Percentiles rank a stretch among this genome's conserved stretches.
These are phyloP conservation scores for Allomyces macrogynus DNA, from an alignment of 192 early-diverging fungal species.

Conservation along the genomic window DNA sequence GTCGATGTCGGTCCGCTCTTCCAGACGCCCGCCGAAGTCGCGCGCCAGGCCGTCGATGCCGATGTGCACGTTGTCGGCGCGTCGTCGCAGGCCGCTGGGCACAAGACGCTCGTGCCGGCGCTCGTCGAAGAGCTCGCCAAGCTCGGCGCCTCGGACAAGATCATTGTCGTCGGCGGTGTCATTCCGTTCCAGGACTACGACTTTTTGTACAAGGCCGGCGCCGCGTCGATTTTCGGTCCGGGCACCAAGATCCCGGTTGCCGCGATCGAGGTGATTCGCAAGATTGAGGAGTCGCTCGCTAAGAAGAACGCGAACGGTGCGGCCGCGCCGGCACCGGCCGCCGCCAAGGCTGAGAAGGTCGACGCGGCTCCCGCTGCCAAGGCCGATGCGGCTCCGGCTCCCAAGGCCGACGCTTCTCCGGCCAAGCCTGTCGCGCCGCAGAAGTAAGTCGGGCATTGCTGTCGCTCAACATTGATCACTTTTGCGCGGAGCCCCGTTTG, in stretches of 20 bases:
- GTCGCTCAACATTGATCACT: too few relatives aligned
- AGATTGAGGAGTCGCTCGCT: slow-evolving; percentile 31
- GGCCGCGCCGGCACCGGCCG: too few relatives aligned
- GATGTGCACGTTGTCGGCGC: slow-evolving; percentile 78
- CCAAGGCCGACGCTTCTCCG: too few relatives aligned
- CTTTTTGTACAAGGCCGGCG: slow-evolving; percentile 58
- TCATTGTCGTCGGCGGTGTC: slow-evolving; percentile 66
- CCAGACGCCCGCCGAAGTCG: slow-evolving; percentile 73
- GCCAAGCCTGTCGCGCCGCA: too few relatives aligned
- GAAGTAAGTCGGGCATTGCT: too few relatives aligned
- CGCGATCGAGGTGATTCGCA: slow-evolving; percentile 55
- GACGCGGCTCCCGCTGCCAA: too few relatives aligned
- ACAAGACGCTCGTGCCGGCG: slow-evolving; percentile 68
- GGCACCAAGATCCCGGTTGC: slow-evolving; percentile 71
- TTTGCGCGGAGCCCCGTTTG: too few relatives aligned
- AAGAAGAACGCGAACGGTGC: not conserved
- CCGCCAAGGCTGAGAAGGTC: too few relatives aligned
- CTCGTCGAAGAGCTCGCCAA: slow-evolving; percentile 55
- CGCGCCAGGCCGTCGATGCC: slow-evolving; percentile 68
- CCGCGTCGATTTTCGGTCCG: slow-evolving; percentile 65
- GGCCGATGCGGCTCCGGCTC: too few relatives aligned
- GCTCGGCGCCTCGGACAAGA: slow-evolving; percentile 46
- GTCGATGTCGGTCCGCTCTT: slow-evolving; percentile 78
- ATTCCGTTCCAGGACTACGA: slow-evolving; percentile 77
- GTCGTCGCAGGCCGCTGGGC: slow-evolving; percentile 71